A percentile compares a stretch with the other conserved stretches of the same genome.
phyloP scores from a whole-genome alignment of 495 filamentous ascomycete genomes.

The Trichocladium uniseriatum region DNA sequence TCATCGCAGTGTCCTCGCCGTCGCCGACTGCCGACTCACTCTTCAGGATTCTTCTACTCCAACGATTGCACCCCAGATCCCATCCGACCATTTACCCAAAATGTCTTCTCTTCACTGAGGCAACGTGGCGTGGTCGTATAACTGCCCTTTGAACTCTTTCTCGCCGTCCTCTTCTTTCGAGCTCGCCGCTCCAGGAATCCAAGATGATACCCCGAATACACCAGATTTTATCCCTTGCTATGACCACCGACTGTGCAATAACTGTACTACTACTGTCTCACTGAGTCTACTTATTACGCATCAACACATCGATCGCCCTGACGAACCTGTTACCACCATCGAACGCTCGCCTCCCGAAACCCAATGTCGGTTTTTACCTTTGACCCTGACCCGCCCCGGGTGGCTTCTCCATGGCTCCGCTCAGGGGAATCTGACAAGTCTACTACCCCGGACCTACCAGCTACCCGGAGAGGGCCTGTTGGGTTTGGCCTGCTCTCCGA shows the following conservation, averaged over 20 bases:
- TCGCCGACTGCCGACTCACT: no score
- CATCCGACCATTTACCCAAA: not conserved
- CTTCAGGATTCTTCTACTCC: not conserved
- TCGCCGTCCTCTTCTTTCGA: not conserved
- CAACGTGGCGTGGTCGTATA: not conserved
- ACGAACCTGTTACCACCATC: not conserved
- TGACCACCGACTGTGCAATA: constrained; percentile 18
- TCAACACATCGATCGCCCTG: not conserved
- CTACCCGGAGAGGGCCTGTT: constrained; percentile 21
- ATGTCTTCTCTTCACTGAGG: constrained; percentile 6
- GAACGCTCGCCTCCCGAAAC: not conserved
- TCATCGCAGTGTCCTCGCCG: no score
- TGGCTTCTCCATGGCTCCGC: constrained; percentile 80
- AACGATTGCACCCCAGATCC: not conserved
- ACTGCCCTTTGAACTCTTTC: constrained; percentile 7
- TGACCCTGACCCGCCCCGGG: constrained; percentile 75
- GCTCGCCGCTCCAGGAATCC: constrained; percentile 16
- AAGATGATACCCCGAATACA: constrained; percentile 58
- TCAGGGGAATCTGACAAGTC: constrained; percentile 31
- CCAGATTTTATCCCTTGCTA: constrained; percentile 22
- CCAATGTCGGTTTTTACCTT: constrained; percentile 94
- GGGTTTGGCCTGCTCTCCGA: constrained; percentile 52
- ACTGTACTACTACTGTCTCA: constrained; percentile 1
- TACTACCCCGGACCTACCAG: constrained; percentile 22
- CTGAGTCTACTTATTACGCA: not conserved